Evolutionary conservation across 495 filamentous ascomycete species (phyloP).

Genomic region (Rostrohypoxylon terebratum): DNA sequence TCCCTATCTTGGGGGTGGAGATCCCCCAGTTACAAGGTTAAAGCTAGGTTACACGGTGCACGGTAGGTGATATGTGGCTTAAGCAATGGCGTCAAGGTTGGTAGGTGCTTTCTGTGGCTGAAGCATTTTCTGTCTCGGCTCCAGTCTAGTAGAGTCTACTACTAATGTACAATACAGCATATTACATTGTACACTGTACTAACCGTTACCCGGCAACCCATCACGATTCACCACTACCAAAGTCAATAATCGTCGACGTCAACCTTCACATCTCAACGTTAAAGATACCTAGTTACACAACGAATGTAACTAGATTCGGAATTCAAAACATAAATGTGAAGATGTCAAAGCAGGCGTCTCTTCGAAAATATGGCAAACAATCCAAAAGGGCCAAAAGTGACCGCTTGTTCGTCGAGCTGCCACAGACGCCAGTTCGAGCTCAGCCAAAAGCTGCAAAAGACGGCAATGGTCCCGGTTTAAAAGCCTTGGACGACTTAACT

Average conservation of each 20-base stretch:
- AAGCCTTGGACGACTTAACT: conserved; percentile 21
- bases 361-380: conserved; percentile 60
- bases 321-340: neutral
- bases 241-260: conserved; percentile 27
- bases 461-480: neutral
- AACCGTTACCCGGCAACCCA: conserved; percentile 30
- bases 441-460: conserved; percentile 13
- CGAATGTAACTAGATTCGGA: conserved; percentile 11
- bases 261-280: conserved; percentile 7
- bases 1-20: conserved; percentile 11
- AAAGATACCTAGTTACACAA: conserved; percentile 28
- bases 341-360: conserved; percentile 51
- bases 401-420: conserved; percentile 58
- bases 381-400: conserved; percentile 52
- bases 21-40: neutral
- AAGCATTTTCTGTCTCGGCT: too few species aligned
- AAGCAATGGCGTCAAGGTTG: neutral
- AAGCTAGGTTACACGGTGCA: neutral
- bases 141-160: too few species aligned
- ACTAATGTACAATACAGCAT: too few species aligned
- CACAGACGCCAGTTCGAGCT: conserved; percentile 50
- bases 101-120: neutral
- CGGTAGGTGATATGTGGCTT: conserved; percentile 5
- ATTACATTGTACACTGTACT: too few species aligned
- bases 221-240: too few species aligned